Evolutionary conservation across 1,139 yeast species (phyloP).

Genomic region (Suhomyces maxii): DNA sequence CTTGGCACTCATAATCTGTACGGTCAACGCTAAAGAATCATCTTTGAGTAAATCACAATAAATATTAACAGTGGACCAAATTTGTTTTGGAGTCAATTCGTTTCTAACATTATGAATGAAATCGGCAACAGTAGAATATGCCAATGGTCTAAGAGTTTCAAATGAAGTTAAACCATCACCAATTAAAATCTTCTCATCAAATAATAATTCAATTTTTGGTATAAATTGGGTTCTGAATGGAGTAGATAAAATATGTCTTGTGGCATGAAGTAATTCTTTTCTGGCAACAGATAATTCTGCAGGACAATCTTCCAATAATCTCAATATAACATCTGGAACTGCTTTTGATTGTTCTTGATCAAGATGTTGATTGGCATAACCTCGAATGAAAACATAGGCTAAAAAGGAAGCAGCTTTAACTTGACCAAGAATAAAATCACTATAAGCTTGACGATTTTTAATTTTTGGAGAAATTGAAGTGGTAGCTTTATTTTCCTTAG

Average conservation of each 20-base stretch:
- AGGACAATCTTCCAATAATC: constrained; percentile 93
- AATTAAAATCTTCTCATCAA: constrained; percentile 82
- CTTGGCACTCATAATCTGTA: constrained; percentile 97
- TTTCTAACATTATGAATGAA: constrained; percentile 89
- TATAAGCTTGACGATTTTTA: constrained; percentile 73
- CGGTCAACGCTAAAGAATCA: constrained; percentile 79
- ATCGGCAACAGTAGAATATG: constrained; percentile 95
- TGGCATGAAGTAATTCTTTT: constrained; percentile 90
- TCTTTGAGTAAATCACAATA: constrained; percentile 84
- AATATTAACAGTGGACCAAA: constrained; percentile 83
- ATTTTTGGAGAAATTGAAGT: constrained; percentile 62
- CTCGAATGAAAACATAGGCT: constrained; percentile 88
- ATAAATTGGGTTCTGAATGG: constrained; percentile 80
- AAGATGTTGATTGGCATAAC: constrained; percentile 68
- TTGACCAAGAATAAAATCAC: constrained; percentile 92
- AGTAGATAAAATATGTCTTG: constrained; percentile 89
- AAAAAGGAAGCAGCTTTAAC: constrained; percentile 95
- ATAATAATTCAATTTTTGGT: constrained; percentile 80
- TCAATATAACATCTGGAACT: constrained; percentile 84
- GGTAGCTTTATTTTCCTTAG: constrained; percentile 57
- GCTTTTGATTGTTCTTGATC: constrained; percentile 60
- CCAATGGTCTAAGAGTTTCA: constrained; percentile 85
- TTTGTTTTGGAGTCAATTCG: constrained; percentile 79
- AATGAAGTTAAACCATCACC: constrained; percentile 92
- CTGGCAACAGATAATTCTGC: constrained; percentile 92